Evolutionary conservation across 176 grass and related monocot species (phyloP).

Genomic region (Aegilops sharonensis): DNA sequence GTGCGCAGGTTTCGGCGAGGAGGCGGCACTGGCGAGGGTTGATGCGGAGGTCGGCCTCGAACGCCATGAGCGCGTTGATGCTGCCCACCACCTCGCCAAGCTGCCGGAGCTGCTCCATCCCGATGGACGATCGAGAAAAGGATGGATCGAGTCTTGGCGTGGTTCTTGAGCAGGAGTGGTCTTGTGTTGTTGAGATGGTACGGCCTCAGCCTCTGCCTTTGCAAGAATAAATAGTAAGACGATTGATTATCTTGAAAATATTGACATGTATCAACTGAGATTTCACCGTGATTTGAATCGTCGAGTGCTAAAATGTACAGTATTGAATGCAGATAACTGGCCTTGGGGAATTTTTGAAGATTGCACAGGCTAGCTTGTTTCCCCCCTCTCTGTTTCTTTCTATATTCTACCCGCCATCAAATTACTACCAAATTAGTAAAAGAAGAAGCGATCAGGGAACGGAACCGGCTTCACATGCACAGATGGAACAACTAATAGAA

Average conservation of each 20-base stretch:
- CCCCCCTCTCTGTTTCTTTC: too few species aligned
- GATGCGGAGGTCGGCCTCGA: slow-evolving; percentile 65
- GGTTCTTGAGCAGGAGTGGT: not conserved
- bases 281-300: not conserved
- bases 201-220: slow-evolving; percentile 6
- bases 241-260: not conserved
- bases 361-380: not conserved
- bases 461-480: too few species aligned
- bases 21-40: slow-evolving; percentile 85
- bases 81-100: slow-evolving; percentile 64
- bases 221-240: not conserved
- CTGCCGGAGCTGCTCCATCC: slow-evolving; percentile 91
- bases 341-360: not conserved
- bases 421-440: too few species aligned
- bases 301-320: not conserved
- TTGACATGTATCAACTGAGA: not conserved
- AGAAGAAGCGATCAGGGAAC: too few species aligned
- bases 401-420: too few species aligned
- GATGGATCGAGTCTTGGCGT: not conserved
- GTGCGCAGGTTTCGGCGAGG: slow-evolving; percentile 62
- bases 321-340: not conserved
- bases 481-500: too few species aligned
- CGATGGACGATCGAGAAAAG: not conserved
- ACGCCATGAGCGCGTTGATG: slow-evolving; percentile 71
- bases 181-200: not conserved